Evolutionary conservation across 192 early-diverging fungal genomes (phyloP).

Genomic region (Linnemannia schmuckeri): DNA sequence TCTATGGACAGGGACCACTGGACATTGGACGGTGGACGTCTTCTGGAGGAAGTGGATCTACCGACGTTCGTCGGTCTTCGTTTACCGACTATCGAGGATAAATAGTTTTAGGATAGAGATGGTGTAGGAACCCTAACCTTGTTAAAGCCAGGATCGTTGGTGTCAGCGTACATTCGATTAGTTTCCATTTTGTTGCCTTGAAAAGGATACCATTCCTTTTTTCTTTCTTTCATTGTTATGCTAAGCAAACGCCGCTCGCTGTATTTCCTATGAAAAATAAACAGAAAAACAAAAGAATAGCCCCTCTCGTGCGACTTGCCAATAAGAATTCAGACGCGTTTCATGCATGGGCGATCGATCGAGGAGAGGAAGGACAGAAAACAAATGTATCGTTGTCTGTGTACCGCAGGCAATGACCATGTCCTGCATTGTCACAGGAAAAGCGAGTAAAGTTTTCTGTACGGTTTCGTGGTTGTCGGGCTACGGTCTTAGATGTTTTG

Average conservation of each 20-base stretch:
- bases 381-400: not conserved
- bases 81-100: constrained; percentile 7
- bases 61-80: not conserved
- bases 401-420: not conserved
- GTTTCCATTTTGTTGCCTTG: not conserved
- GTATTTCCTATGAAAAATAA: not conserved
- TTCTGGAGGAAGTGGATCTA: not conserved
- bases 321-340: not conserved
- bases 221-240: not conserved
- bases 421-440: not conserved
- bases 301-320: not conserved
- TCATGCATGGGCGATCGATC: not conserved
- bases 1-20: not conserved
- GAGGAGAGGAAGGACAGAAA: not conserved
- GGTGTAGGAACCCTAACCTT: not conserved
- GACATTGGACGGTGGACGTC: not conserved
- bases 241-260: not conserved
- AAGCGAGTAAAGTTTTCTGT: no score
- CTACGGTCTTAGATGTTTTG: no score
- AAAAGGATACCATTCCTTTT: not conserved
- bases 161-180: not conserved
- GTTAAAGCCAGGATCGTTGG: not conserved
- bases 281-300: not conserved
- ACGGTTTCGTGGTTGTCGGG: no score
- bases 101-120: not conserved